Base-by-base conservation (phyloP, 2,329 filamentous ascomycete genomes). In the Lizonia empirigonia region DNA sequence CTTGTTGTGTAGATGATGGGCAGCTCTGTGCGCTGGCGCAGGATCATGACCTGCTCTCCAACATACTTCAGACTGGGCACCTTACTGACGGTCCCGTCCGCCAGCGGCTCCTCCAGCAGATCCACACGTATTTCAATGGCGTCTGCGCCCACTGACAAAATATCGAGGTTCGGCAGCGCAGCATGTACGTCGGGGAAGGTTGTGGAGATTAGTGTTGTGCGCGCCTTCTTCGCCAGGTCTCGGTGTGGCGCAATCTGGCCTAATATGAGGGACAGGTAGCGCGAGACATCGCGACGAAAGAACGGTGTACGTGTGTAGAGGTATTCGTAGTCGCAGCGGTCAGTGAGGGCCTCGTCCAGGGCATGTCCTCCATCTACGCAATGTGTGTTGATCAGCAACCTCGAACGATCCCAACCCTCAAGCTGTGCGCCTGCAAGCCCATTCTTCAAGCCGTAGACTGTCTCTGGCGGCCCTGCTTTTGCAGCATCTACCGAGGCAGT, bases 1-100 rank as follows among this genome's bases (percentile, higher is more conserved):
- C 91, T 82, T 0, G 88, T 92, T 0, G 91, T 95, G 69, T 93
- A 93, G 49, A 95, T 91, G 68, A 96, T 90, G n/a, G 91, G 91
- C 33, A 96, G 77, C 65, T 95, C 90, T 0, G 90, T 94, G 56
- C 89, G 84, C 72, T 94, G 90, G 19, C 90, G 85, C 54, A 96
- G 74, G 2, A 91, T 77, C 89, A 93, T 92, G 48, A 96, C 81
- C 72, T 95, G 91, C 71, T 93, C 86, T 22, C 90, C 90, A 8
- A 95, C 89, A 71, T 94, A 94, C 68, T 87, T 87, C 60, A 94
- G 73, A 68, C 89, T 93, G 3, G 91, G 89, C 16, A 94, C 80
- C 29, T 81, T 74, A 23, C 83, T 85, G 62, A 83, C 85, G 2
- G 77, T 77, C 2, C 78, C 77, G 62, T 89, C 81, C 13, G 76